Evolutionary conservation across 306 rosid species (phyloP), one percentile per base, ranked within the genome.

Genomic region (Hylodesmum podocarpum): DNA sequence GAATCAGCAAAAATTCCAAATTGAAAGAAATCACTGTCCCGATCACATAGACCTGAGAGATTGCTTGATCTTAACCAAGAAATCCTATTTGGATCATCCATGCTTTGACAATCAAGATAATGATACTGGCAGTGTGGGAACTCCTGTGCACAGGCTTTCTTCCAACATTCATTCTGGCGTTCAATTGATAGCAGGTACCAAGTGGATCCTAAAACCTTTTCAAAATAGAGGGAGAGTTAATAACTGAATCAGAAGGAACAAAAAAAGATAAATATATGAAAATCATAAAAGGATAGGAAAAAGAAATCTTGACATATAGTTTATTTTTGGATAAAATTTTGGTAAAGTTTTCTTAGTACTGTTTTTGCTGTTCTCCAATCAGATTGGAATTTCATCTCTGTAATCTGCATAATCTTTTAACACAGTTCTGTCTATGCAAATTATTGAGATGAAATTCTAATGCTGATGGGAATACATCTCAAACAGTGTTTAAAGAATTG

Each of bases 141-240:
- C 43, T 86, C 59, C 51, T 82, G 65, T 24, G 21, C 36, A 34
- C 95, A 90, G 24, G 72, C 92, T 41, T 79, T 86, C 78, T 76
- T 86, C 95, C 95, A 90, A 51, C 95, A 90, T 72, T 84, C 90
- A 15, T 84, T 84, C 40, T 88, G 90, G 21, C 92, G 31, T 79
- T 76, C 89, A 19, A 85, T 80, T 14, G 92, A 76, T 46, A 86
- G 59, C 39, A 86, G 75, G 31, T 88, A 88, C 88, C 87, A 88
- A 19, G 84, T 61, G 33, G 92, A 76, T 49, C 92, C 92, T 71
- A 84, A 66, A 51, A 88, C 87, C 92, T 88, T 68, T 76, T 80
- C 7, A 8, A 72, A 62, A 68, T 50, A 57, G 6, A 61, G 59
- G 14, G 49, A 75, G 21, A 41, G 58, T 64, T 65, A 36, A 61